These are phyloP conservation scores for Dactylellina cionopaga DNA, from an alignment of 2,329 filamentous ascomycete genomes.

Conservation along the genomic window DNA sequence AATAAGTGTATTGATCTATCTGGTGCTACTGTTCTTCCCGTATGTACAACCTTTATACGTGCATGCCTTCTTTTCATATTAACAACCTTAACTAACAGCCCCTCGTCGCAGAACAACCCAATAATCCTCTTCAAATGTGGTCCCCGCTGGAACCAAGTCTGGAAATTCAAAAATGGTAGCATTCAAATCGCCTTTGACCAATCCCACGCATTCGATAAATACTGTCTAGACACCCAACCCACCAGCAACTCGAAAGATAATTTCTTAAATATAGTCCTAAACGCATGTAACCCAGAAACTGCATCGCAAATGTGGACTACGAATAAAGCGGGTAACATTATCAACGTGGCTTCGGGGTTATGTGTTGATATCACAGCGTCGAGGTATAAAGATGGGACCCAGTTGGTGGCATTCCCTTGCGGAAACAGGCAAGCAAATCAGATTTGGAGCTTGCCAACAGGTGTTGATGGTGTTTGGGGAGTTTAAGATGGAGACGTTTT, in stretches of 20 bases:
- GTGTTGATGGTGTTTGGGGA: conserved; percentile 35
- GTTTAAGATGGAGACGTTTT: too few relatives aligned
- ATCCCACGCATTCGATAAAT: conserved; percentile 23
- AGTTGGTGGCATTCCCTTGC: conserved; percentile 38
- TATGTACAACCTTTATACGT: conserved; percentile 3
- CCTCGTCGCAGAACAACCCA: conserved; percentile 24
- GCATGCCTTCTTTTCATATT: neutral
- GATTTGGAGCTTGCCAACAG: conserved; percentile 27
- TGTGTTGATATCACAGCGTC: conserved; percentile 51
- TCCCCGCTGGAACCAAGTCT: conserved; percentile 49
- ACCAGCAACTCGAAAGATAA: neutral
- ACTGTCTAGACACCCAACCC: conserved; percentile 39
- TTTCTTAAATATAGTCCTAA: conserved; percentile 33
- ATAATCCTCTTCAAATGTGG: conserved; percentile 44
- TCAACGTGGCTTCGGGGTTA: conserved; percentile 16
- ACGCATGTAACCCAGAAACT: conserved; percentile 29
- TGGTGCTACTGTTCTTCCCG: conserved; percentile 30
- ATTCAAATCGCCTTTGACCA: conserved; percentile 49
- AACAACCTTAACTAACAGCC: neutral
- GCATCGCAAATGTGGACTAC: conserved; percentile 43
- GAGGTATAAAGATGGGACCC: conserved; percentile 41
- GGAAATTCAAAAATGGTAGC: conserved; percentile 45
- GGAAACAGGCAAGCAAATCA: conserved; percentile 47
- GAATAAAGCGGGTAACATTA: conserved; percentile 26
- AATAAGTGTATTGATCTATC: conserved; percentile 46